Conservation (phyloP, 225 moss, liverwort and hornwort species). For the Bryum argenteum region DNA sequence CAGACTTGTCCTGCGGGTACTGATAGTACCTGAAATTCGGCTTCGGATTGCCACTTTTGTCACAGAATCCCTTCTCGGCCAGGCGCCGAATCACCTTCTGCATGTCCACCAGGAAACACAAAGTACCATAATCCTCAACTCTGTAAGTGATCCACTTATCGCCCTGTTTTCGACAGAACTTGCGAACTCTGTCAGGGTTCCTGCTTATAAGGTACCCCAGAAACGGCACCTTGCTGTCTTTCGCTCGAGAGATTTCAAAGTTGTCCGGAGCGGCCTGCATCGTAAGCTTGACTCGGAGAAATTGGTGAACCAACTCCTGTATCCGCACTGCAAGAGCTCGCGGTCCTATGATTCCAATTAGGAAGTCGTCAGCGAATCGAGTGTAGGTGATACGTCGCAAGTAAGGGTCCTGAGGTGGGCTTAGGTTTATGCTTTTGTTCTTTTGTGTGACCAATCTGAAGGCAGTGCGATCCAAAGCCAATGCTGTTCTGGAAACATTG, state of each 20-base stretch:
- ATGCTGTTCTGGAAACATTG: slow-evolving; percentile 40
- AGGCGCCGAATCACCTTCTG: slow-evolving; percentile 56
- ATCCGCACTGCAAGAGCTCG: slow-evolving; percentile 56
- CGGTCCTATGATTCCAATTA: slow-evolving; percentile 73
- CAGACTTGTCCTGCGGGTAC: slow-evolving; percentile 66
- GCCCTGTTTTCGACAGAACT: slow-evolving; percentile 52
- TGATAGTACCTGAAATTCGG: slow-evolving; percentile 72
- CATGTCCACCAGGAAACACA: slow-evolving; percentile 64
- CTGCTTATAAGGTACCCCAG: slow-evolving; percentile 68
- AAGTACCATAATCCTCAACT: slow-evolving; percentile 49
- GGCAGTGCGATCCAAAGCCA: slow-evolving; percentile 53
- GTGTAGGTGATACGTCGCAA: slow-evolving; percentile 54
- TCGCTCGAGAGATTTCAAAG: slow-evolving; percentile 47
- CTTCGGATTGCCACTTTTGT: slow-evolving; percentile 58
- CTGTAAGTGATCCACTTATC: slow-evolving; percentile 61
- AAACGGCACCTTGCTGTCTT: slow-evolving; percentile 60
- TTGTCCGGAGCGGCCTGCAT: slow-evolving; percentile 34
- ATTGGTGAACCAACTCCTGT: slow-evolving; percentile 36
- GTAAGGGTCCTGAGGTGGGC: slow-evolving; percentile 56
- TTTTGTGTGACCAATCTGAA: slow-evolving; percentile 43
- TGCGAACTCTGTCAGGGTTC: slow-evolving; percentile 53
- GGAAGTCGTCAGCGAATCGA: slow-evolving; percentile 62
- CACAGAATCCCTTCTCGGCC: slow-evolving; percentile 66
- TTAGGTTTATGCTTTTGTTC: slow-evolving; percentile 46
- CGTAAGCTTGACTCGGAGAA: slow-evolving; percentile 45